Evolutionary conservation across 1,139 yeast species (phyloP), one percentile per base, ranked within the genome.

Genomic region (Sugiyamaella xylanicola): DNA sequence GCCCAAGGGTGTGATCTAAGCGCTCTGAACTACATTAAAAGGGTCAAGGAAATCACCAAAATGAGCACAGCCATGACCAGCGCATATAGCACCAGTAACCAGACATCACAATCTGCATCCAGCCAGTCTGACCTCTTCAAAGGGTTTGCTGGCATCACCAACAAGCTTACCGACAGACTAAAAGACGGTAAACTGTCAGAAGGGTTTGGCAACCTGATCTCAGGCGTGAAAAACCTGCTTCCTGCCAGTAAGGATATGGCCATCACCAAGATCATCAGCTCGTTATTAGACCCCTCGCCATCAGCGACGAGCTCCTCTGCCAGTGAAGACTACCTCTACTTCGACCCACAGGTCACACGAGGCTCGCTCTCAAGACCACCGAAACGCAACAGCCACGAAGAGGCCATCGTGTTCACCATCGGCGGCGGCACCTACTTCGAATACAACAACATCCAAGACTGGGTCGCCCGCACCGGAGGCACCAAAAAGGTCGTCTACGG

Each of bases 391-490:
- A 76, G 85, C 13, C 90, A 88, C 69, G 84, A 82, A 59, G 95
- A 90, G 63, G 84, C 96, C 2, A 75, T 89, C 55, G 96, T 93
- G 16, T 95, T 93, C 70, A 88, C 91, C 51, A 92, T 95, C 57
- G 99, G 99, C 19, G 99, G 99, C 35, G 99, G 98, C 48, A 92
- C 89, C 71, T 93, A 91, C 68, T 76, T 89, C 62, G 99, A 93
- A 73, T 93, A 93, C 69, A 95, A 92, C 61, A 92, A 92, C 68
- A 79, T 93, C 65, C 96, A 89, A 71, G 97, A 93, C 70, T 92
- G 96, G 95, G 86, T 85, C 9, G 72, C 73, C 4, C 74, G 76
- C 54, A 69, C 67, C 67, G 69, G 67, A 16, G 67, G 65, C n/a
- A 53, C 59, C 67, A 74, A 68, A 65, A 72, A 61, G 53, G 87